phyloP scores from a whole-genome alignment of 768 basidiomycete genomes.

The Collybia sordida region DNA sequence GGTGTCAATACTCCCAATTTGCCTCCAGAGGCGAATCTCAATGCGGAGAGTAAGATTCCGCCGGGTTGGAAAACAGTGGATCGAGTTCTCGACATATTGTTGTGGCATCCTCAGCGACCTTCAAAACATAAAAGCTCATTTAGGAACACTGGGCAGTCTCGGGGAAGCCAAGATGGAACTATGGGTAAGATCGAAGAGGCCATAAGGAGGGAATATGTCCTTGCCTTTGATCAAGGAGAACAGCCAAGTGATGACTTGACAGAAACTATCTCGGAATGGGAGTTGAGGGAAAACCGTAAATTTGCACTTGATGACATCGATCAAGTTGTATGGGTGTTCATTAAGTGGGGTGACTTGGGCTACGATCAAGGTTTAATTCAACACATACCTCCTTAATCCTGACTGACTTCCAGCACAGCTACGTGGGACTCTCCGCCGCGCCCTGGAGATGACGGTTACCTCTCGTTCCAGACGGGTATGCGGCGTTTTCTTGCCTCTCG shows the following conservation, averaged over 20 bases:
- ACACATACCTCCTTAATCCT: constrained; percentile 1
- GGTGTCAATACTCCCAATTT: constrained; percentile 22
- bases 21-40: constrained; percentile 45
- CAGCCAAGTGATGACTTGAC: constrained; percentile 55
- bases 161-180: constrained; percentile 25
- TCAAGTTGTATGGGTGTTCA: constrained; percentile 75
- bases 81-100: constrained; percentile 78
- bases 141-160: constrained; percentile 21
- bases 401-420: constrained; percentile 43
- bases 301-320: constrained; percentile 52
- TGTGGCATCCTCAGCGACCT: constrained; percentile 49
- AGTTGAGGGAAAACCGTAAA: constrained; percentile 36
- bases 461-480: constrained; percentile 70
- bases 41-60: constrained; percentile 78
- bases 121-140: constrained; percentile 20
- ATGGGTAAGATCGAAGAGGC: constrained; percentile 28
- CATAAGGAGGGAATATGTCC: constrained; percentile 29
- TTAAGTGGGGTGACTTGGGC: constrained; percentile 93
- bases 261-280: constrained; percentile 66
- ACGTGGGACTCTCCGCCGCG: constrained; percentile 91
- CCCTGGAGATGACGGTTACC: constrained; percentile 51
- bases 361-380: constrained; percentile 83
- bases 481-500: constrained; percentile 62
- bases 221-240: constrained; percentile 59
- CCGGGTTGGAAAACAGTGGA: constrained; percentile 86